These are phyloP conservation scores for Pichia sp. DNA, from an alignment of 1,139 yeast species.

Conservation along the genomic window DNA sequence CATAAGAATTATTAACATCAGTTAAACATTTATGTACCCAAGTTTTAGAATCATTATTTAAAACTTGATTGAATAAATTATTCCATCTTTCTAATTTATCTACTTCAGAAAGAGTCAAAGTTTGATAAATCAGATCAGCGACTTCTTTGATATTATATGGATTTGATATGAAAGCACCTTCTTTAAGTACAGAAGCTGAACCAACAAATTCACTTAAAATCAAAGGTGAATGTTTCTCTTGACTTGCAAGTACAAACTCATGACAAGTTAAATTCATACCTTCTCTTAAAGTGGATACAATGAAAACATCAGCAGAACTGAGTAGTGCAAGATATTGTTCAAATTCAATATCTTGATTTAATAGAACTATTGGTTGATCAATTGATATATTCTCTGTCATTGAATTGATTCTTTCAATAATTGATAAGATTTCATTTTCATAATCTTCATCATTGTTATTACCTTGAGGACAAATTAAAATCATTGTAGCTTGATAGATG, in stretches of 20 bases:
- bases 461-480: constrained; percentile 70
- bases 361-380: constrained; percentile 72
- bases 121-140: constrained; percentile 51
- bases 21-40: constrained; percentile 64
- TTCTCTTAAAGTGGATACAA: constrained; percentile 88
- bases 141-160: constrained; percentile 82
- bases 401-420: constrained; percentile 81
- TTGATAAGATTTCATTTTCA: constrained; percentile 65
- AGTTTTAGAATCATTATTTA: constrained; percentile 58
- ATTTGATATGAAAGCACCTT: constrained; percentile 72
- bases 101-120: constrained; percentile 53
- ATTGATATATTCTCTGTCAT: constrained; percentile 65
- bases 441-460: constrained; percentile 45
- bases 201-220: constrained; percentile 92
- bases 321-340: constrained; percentile 83
- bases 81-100: constrained; percentile 62
- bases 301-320: constrained; percentile 79
- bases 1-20: constrained; percentile 58
- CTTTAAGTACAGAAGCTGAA: constrained; percentile 68
- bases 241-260: constrained; percentile 78
- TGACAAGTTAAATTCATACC: constrained; percentile 96
- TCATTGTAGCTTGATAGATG: constrained; percentile 61
- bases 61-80: constrained; percentile 49
- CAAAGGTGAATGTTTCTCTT: constrained; percentile 69
- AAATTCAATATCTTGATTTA: constrained; percentile 84